Conservation (phyloP, 208 protist species). For the Strigomonas culicis region DNA sequence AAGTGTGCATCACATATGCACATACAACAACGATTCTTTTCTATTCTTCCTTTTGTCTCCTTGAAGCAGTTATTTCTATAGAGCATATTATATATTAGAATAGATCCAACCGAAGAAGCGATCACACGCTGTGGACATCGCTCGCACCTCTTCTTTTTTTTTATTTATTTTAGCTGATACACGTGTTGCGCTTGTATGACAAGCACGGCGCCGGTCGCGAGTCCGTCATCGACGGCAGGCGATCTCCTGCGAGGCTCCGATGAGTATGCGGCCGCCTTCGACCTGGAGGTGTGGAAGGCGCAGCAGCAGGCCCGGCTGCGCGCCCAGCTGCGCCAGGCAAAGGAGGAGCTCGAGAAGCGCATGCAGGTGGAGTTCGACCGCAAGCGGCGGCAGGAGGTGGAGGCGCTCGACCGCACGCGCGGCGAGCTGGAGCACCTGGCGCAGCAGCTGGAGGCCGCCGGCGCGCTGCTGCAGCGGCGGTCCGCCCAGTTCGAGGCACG, state of each 20-base stretch:
- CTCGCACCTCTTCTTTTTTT: too few relatives aligned
- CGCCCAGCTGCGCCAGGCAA: constrained; percentile 60
- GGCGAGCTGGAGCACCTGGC: constrained; percentile 67
- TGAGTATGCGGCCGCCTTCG: constrained; percentile 87
- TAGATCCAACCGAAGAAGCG: not conserved
- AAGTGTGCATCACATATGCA: not conserved
- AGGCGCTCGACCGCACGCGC: constrained; percentile 53
- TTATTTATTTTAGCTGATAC: too few relatives aligned
- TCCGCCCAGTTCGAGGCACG: constrained; percentile 58
- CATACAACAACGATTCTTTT: not conserved
- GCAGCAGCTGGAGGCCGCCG: constrained; percentile 41
- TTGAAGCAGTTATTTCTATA: not conserved
- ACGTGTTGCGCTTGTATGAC: too few relatives aligned
- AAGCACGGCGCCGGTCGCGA: too few relatives aligned
- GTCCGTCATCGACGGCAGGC: not conserved
- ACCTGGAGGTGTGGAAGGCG: constrained; percentile 90
- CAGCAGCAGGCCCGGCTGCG: constrained; percentile 79
- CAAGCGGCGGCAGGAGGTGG: constrained; percentile 29
- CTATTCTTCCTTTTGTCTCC: not conserved
- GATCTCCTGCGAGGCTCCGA: constrained; percentile 50
- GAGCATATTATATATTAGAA: not conserved
- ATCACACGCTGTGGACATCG: too few relatives aligned
- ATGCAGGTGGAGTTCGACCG: constrained; percentile 29
- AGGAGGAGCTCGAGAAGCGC: constrained; percentile 42
- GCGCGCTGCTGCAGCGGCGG: constrained; percentile 56